Evolutionary conservation across 2,329 filamentous ascomycete genomes (phyloP).

Genomic region (Scytalidium sp.): DNA sequence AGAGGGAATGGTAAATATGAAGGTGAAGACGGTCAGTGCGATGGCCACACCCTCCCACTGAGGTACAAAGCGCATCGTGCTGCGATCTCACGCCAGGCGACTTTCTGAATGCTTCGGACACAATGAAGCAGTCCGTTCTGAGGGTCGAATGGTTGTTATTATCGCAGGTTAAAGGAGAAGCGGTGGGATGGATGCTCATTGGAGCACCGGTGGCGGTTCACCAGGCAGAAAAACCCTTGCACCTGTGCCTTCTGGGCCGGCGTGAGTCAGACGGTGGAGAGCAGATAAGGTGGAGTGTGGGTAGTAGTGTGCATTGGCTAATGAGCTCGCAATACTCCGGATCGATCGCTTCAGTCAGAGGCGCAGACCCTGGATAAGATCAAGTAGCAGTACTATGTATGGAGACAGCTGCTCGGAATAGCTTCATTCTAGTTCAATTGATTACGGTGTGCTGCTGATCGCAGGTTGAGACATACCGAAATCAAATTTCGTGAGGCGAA

Average conservation of each 20-base stretch:
- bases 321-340: no score
- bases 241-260: background rate
- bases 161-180: background rate
- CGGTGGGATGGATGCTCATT: background rate
- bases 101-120: background rate
- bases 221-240: background rate
- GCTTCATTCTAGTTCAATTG: no score
- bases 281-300: no score
- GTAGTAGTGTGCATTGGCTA: no score
- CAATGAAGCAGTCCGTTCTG: background rate
- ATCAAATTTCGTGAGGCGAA: no score
- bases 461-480: no score
- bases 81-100: background rate
- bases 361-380: no score
- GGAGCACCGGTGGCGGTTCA: background rate
- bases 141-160: background rate
- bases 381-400: no score
- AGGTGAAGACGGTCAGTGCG: background rate
- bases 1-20: constrained; percentile 17
- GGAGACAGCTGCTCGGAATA: no score
- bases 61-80: background rate
- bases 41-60: background rate
- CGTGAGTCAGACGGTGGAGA: background rate
- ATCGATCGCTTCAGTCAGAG: no score
- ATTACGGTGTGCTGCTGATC: no score